Conservation (phyloP, 352 stramenopile genomes). For the Phytophthora constricta region DNA sequence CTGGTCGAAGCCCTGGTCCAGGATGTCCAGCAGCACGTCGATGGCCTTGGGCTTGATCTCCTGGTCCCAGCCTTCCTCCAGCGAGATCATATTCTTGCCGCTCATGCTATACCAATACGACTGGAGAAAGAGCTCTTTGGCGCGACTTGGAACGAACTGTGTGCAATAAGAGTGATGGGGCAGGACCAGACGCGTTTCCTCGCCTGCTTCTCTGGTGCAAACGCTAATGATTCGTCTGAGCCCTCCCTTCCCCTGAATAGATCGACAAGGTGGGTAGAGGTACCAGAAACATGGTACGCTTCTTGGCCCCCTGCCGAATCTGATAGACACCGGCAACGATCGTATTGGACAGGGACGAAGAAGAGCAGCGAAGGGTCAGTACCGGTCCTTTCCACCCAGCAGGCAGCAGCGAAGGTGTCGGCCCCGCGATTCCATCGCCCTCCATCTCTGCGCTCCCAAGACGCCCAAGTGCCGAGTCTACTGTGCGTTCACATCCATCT, state of each 20-base stretch:
- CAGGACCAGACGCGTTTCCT: not conserved
- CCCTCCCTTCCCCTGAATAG: not conserved
- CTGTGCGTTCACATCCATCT: too few species aligned
- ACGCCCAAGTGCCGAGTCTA: too few species aligned
- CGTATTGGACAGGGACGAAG: too few species aligned
- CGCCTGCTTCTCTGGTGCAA: not conserved
- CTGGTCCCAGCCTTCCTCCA: slow-evolving; percentile 87
- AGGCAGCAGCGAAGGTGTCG: too few species aligned
- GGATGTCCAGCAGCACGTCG: slow-evolving; percentile 86
- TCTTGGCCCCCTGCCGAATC: too few species aligned
- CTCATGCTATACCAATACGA: slow-evolving; percentile 45
- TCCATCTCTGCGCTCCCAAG: too few species aligned
- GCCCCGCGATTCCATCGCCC: too few species aligned
- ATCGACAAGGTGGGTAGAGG: not conserved
- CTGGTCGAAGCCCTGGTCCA: slow-evolving; percentile 89
- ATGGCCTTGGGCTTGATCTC: slow-evolving; percentile 92
- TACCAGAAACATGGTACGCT: not conserved
- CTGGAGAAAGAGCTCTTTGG: too few species aligned
- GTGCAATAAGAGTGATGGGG: not conserved
- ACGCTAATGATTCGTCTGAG: not conserved
- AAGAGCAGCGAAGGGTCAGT: too few species aligned
- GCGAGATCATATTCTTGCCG: slow-evolving; percentile 81
- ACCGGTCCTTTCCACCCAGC: too few species aligned
- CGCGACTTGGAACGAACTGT: too few species aligned
- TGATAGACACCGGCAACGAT: too few species aligned